Base-by-base conservation (phyloP, 352 stramenopile species). In the Plasmopara halstedii region DNA sequence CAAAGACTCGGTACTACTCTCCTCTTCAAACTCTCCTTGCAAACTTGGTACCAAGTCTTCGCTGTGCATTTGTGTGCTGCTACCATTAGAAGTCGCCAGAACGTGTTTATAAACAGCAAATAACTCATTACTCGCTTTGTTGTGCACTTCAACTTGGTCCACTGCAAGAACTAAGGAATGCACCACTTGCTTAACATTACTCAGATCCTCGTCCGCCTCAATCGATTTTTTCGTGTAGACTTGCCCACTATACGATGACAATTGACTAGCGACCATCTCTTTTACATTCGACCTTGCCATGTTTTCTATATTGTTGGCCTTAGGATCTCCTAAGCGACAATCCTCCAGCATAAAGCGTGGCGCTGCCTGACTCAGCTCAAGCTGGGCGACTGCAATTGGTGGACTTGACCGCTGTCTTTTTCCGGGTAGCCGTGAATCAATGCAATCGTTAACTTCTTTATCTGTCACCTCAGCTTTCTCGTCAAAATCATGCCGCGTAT, bases 381-480 rank as follows among this genome's bases (percentile, higher is more conserved):
- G 18, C 25, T 55, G 42, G 3, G 58, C 32, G 15, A 50, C 37
- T 29, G 31, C 39, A 47, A 51, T 40, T 0, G 63, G 66, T 1
- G 73, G 72, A 40, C 72, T 85, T 11, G 77, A 83, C 4, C 77
- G 67, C 42, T 87, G 77, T 2, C 77, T 63, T 36, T 89, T 89
- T 4, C 77, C 71, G 2, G 66, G 61, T 6, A 65, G 19, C 11
- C 58, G 56, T 1, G 60, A 33, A 14, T 77, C 70, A 14, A 64
- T 54, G 1, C 29, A 50, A 4, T 44, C 49, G 31, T 64, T 62
- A 14, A 54, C 58, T 31, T 61, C 41, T 49, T 35, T 38, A 17
- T 40, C 25, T 6, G 35, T 41, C 2, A 41, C 48, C 8, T 61
- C 47, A 8, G 33, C 29, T 22, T 64, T 67, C 3, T 63, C 64